A percentile compares a stretch with the other conserved stretches of the same genome.
Evolutionary conservation across 2,329 filamentous ascomycete genomes (phyloP).

Genomic region (Colletotrichum karsti): DNA sequence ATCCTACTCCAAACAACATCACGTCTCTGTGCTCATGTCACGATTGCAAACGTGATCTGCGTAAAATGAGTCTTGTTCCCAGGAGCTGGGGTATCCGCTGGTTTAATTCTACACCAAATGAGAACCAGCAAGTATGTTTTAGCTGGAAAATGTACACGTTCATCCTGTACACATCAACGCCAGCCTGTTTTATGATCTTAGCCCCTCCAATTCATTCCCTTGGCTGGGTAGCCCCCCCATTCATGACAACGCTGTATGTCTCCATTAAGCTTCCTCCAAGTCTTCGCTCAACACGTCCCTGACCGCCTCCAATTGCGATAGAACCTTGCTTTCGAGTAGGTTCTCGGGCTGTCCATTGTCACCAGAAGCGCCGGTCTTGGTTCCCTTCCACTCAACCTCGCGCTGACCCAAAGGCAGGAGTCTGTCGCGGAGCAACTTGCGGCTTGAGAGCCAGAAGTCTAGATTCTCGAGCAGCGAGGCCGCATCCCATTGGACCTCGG

Average conservation of each 20-base stretch:
- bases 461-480: slow-evolving; percentile 80
- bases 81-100: slow-evolving; percentile 19
- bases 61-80: neutral
- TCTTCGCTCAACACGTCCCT: slow-evolving; percentile 63
- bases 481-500: slow-evolving; percentile 79
- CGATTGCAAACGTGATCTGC: neutral
- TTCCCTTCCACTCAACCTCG: slow-evolving; percentile 70
- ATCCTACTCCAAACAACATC: neutral
- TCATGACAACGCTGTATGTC: neutral
- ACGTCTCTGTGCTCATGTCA: neutral
- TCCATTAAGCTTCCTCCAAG: slow-evolving; percentile 43
- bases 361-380: slow-evolving; percentile 45
- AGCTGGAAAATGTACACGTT: slow-evolving; percentile 15
- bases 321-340: slow-evolving; percentile 78
- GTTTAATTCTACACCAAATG: slow-evolving; percentile 16
- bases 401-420: slow-evolving; percentile 77
- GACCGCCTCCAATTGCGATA: slow-evolving; percentile 72
- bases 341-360: slow-evolving; percentile 52
- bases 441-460: slow-evolving; percentile 79
- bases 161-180: slow-evolving; percentile 23
- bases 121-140: slow-evolving; percentile 13
- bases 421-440: slow-evolving; percentile 74
- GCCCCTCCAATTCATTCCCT: slow-evolving; percentile 10
- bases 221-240: neutral
- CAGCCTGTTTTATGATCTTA: slow-evolving; percentile 11